Conservation (phyloP, 495 filamentous ascomycete genomes). For the Penicillium lagena region DNA sequence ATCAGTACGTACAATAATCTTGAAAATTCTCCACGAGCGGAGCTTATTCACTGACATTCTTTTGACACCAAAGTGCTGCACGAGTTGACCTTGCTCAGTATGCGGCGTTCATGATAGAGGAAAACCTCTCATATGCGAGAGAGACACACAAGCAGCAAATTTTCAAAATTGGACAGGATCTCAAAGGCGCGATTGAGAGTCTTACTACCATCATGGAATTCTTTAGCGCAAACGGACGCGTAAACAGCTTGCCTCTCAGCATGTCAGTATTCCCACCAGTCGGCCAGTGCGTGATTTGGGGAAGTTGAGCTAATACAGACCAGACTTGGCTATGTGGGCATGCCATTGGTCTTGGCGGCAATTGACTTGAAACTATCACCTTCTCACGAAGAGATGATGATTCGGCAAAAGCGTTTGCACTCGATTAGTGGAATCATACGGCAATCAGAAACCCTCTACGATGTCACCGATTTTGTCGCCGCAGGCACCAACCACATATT, state of each 20-base stretch:
- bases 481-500: slow-evolving; percentile 25
- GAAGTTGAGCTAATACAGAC: background rate
- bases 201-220: slow-evolving; percentile 23
- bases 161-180: slow-evolving; percentile 10
- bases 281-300: background rate
- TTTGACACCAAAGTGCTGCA: slow-evolving; percentile 11
- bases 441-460: slow-evolving; percentile 21
- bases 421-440: slow-evolving; percentile 23
- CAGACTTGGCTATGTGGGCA: slow-evolving; percentile 25
- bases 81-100: slow-evolving; percentile 23
- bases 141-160: slow-evolving; percentile 10
- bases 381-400: slow-evolving; percentile 9
- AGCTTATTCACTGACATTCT: background rate
- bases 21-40: too few relatives aligned
- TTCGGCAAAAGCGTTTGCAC: slow-evolving; percentile 16
- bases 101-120: slow-evolving; percentile 18
- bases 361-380: slow-evolving; percentile 30
- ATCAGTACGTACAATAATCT: slow-evolving; percentile 27
- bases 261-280: slow-evolving; percentile 13
- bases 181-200: slow-evolving; percentile 15
- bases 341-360: slow-evolving; percentile 28
- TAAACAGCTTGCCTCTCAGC: slow-evolving; percentile 22
- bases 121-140: slow-evolving; percentile 8
- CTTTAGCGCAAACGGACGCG: slow-evolving; percentile 18
- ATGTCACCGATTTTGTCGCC: slow-evolving; percentile 27